Base-by-base conservation (phyloP, 2,329 filamentous ascomycete species). In the Pezicula neosporulosa region DNA sequence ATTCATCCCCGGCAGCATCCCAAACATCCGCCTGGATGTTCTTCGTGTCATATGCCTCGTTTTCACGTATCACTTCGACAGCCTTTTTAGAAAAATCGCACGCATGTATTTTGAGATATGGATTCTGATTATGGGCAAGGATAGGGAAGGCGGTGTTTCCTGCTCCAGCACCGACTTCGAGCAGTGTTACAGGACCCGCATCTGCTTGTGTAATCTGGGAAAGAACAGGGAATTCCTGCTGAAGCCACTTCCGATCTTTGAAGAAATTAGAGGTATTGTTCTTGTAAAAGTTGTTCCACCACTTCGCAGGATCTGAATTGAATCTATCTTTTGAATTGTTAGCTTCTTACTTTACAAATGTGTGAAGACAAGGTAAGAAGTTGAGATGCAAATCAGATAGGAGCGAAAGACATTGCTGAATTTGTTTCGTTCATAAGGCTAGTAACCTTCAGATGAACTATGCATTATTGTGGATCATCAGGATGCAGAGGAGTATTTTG, bases 231-330 rank as follows among this genome's bases (percentile, higher is more conserved):
- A 99, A 99, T 69, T 99, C 94, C 69, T 97, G 93, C 58, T 88
- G 87, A 30, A 99, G 75, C 94, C 94, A 99, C 69, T 97, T 97
- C 57, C 94, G 83, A 67, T 99, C 89, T 73, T 99, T 99, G 83
- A 99, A 99, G 73, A 99, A 99, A 66, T 97, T 97, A 63, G 86
- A 82, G 18, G 89, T 89, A 72, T 99, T 97, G 74, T 97, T 96
- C 72, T 94, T 92, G 77, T 99, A 99, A 73, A 99, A 99, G 50
- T 88, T 75, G 65, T 99, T 94, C 94, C 94, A 99, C 90, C 91
- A 97, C 70, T 91, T 96, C 56, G 90, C 92, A 0, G 94, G 94
- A 58, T 95, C 83, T 43, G 79, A 76, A 68, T 97, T 97, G 77
- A 97, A 97, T 60, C 90, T 88, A 62, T 75, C 84, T 88, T 63